Evolutionary conservation across 1,139 yeast genomes (phyloP).

Genomic region (Blastobotrys ciferrii): DNA sequence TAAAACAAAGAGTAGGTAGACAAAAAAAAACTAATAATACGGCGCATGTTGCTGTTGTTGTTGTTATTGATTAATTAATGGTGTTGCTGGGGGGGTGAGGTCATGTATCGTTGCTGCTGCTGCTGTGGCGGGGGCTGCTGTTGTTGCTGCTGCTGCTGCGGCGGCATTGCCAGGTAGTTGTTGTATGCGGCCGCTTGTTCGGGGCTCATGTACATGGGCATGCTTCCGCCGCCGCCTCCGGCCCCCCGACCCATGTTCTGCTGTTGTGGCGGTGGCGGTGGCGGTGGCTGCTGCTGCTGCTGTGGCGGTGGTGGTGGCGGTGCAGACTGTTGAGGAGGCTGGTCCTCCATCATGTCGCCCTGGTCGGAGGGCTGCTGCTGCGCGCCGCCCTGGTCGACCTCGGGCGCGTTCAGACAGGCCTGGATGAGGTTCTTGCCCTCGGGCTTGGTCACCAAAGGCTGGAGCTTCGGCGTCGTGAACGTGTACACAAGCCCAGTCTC

Average conservation of each 20-base stretch:
- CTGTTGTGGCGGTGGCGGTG: too few relatives aligned
- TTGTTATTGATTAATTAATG: slow-evolving; percentile 8
- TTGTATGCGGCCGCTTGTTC: slow-evolving; percentile 34
- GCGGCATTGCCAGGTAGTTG: slow-evolving; percentile 26
- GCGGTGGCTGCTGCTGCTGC: slow-evolving; percentile 11
- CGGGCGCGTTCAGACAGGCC: slow-evolving; percentile 95
- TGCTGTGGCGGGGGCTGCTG: slow-evolving; percentile 18
- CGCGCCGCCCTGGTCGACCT: slow-evolving; percentile 38
- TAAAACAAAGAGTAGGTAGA: not conserved
- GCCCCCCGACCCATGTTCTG: slow-evolving; percentile 8
- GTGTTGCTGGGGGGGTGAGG: slow-evolving; percentile 26
- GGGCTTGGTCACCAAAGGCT: slow-evolving; percentile 93
- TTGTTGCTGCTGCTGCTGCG: slow-evolving; percentile 24
- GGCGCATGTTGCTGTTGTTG: too few relatives aligned
- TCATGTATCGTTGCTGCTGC: slow-evolving; percentile 23
- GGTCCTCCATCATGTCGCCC: slow-evolving; percentile 15
- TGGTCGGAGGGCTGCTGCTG: slow-evolving; percentile 10
- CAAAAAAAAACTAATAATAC: not conserved
- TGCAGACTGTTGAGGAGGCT: slow-evolving; percentile 9
- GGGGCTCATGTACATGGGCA: slow-evolving; percentile 27
- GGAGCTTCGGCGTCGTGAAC: slow-evolving; percentile 97
- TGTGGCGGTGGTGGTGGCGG: not conserved
- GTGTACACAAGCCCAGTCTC: slow-evolving; percentile 98
- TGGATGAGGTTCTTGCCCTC: slow-evolving; percentile 97
- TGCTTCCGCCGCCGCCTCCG: slow-evolving; percentile 11